Conservation (phyloP, 1,284 basidiomycete species). For the Singerocomus inundabilis region DNA sequence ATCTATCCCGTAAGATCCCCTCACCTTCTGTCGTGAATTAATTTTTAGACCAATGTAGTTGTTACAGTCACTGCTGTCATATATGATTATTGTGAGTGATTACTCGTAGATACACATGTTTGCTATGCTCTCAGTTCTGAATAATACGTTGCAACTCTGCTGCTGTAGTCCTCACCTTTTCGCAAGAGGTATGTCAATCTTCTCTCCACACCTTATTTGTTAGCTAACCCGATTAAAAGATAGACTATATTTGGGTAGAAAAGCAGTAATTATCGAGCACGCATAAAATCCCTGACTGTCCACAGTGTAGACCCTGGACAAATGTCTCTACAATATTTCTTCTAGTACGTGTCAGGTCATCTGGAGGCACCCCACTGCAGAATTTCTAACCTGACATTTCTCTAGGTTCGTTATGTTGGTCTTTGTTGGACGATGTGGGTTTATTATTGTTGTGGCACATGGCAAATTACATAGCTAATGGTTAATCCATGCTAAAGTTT, state of each 20-base stretch:
- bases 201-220: neutral
- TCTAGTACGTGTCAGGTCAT: neutral
- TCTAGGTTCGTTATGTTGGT: too few relatives aligned
- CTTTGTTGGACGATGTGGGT: neutral
- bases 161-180: neutral
- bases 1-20: neutral
- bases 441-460: neutral
- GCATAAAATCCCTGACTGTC: neutral
- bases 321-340: neutral
- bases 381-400: neutral
- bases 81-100: too few relatives aligned
- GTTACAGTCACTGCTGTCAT: too few relatives aligned
- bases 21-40: neutral
- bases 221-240: neutral
- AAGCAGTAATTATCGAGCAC: neutral
- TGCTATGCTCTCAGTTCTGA: too few relatives aligned
- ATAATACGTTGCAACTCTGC: neutral
- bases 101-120: neutral
- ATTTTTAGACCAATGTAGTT: neutral
- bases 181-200: neutral
- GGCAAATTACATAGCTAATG: neutral
- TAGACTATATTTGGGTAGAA: neutral
- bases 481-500: neutral
- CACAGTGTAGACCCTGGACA: neutral
- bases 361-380: too few relatives aligned